Conservation (phyloP, 768 basidiomycete genomes). For the Amanita pallidorosea region DNA sequence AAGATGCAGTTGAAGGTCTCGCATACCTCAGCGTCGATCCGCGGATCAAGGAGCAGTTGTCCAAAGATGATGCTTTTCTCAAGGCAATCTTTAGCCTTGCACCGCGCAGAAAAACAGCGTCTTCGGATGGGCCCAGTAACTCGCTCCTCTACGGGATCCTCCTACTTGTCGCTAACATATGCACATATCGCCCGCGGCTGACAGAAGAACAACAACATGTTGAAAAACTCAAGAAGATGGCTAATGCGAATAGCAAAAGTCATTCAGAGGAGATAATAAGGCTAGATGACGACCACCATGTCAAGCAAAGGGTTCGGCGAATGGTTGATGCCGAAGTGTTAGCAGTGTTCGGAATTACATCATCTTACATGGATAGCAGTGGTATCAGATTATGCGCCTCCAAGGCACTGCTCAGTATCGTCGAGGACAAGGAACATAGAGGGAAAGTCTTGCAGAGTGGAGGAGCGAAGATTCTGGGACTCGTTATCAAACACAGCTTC, state of each 20-base stretch:
- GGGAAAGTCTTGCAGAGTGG: slow-evolving; percentile 70
- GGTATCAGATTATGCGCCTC: slow-evolving; percentile 50
- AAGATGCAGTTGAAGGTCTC: slow-evolving; percentile 73
- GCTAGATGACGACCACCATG: slow-evolving; percentile 58
- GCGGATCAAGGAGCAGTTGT: slow-evolving; percentile 49
- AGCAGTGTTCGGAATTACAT: slow-evolving; percentile 46
- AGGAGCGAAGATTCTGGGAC: slow-evolving; percentile 55
- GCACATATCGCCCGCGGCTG: slow-evolving; percentile 56
- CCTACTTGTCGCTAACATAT: slow-evolving; percentile 66
- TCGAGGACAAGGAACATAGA: slow-evolving; percentile 70
- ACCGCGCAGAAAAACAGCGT: slow-evolving; percentile 32
- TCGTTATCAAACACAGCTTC: slow-evolving; percentile 41
- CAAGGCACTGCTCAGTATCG: slow-evolving; percentile 55
- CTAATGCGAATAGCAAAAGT: slow-evolving; percentile 28
- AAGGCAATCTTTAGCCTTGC: slow-evolving; percentile 44
- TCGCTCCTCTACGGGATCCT: slow-evolving; percentile 71
- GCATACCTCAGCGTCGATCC: slow-evolving; percentile 71
- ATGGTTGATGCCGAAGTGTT: slow-evolving; percentile 55
- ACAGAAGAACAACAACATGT: slow-evolving; percentile 79
- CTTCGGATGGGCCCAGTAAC: slow-evolving; percentile 22
- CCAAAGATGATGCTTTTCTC: slow-evolving; percentile 43
- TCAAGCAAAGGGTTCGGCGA: slow-evolving; percentile 46
- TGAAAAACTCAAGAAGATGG: slow-evolving; percentile 69
- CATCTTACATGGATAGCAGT: slow-evolving; percentile 49
- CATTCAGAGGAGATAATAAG: slow-evolving; percentile 18